These are phyloP conservation scores for Monosporascus sp. DNA, from an alignment of 2,329 filamentous ascomycete genomes.

Conservation along the genomic window DNA sequence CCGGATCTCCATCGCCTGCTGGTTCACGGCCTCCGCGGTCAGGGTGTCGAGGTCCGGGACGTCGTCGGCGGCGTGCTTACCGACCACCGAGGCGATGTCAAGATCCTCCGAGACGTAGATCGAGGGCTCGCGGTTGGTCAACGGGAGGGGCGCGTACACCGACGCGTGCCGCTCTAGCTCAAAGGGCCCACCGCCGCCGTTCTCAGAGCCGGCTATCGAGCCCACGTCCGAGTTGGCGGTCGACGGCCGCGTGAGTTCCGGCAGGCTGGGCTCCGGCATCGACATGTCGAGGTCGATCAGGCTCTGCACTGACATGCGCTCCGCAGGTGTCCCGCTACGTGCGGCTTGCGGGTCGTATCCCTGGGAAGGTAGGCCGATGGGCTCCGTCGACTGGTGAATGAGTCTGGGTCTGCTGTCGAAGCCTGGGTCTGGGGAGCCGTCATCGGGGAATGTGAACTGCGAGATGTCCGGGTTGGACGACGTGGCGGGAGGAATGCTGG, in stretches of 20 bases:
- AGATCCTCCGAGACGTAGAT: conserved; percentile 59
- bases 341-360: conserved; percentile 37
- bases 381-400: conserved; percentile 48
- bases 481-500: conserved; percentile 43
- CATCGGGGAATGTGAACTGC: conserved; percentile 41
- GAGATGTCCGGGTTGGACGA: conserved; percentile 50
- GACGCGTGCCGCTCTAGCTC: conserved; percentile 60
- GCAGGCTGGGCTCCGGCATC: conserved; percentile 42
- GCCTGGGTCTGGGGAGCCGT: conserved; percentile 21
- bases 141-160: conserved; percentile 38
- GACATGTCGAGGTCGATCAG: conserved; percentile 54
- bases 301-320: conserved; percentile 37
- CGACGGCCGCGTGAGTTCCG: conserved; percentile 49
- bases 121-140: conserved; percentile 46
- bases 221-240: conserved; percentile 55
- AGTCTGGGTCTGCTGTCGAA: conserved; percentile 37
- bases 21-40: neutral
- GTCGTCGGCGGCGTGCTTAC: conserved; percentile 17
- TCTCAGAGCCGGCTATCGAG: conserved; percentile 51
- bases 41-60: conserved; percentile 17
- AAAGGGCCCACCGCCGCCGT: conserved; percentile 52
- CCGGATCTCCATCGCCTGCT: neutral
- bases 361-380: conserved; percentile 35
- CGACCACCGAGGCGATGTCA: conserved; percentile 36
- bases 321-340: conserved; percentile 30